Conservation (phyloP, 164 flowering plant genomes). For the Akebia trifoliata region DNA sequence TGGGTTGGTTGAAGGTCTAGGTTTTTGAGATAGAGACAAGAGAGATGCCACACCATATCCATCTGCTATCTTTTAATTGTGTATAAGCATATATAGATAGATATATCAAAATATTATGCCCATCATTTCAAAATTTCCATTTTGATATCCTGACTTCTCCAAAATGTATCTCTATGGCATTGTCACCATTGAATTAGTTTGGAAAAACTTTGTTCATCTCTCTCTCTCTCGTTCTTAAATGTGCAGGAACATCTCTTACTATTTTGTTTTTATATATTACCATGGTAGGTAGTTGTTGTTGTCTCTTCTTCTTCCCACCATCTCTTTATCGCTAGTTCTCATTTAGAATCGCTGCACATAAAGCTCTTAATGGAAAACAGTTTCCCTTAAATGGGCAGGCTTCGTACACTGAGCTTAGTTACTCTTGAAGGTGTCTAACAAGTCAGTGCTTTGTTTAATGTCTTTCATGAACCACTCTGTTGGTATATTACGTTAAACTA, state of each 20-base stretch:
- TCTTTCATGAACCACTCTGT: neutral
- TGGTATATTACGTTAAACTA: too few relatives aligned
- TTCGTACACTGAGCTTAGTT: slow-evolving; percentile 10
- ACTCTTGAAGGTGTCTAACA: slow-evolving; percentile 1
- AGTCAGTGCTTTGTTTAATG: slow-evolving; percentile 1
- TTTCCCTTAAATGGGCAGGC: slow-evolving; percentile 4
- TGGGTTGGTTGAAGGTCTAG: too few relatives aligned
- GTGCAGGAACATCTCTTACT: too few relatives aligned
- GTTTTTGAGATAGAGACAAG: too few relatives aligned
- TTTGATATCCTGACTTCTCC: slow-evolving; percentile 10
- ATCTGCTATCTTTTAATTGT: slow-evolving; percentile 11
- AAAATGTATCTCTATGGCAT: slow-evolving; percentile 6
- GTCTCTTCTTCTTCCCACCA: slow-evolving; percentile 18
- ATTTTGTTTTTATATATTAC: too few relatives aligned
- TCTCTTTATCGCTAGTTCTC: too few relatives aligned
- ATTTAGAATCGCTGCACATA: neutral
- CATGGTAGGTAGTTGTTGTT: slow-evolving; percentile 38
- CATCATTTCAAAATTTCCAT: slow-evolving; percentile 8
- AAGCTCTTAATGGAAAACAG: slow-evolving; percentile 11
- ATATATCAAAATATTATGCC: slow-evolving; percentile 11
- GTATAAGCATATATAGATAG: slow-evolving; percentile 20
- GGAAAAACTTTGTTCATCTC: too few relatives aligned
- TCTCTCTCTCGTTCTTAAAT: too few relatives aligned
- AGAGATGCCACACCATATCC: too few relatives aligned
- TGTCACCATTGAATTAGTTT: too few relatives aligned